phyloP scores from a whole-genome alignment of 305 asterid species.

The Fraxinus sp. region DNA sequence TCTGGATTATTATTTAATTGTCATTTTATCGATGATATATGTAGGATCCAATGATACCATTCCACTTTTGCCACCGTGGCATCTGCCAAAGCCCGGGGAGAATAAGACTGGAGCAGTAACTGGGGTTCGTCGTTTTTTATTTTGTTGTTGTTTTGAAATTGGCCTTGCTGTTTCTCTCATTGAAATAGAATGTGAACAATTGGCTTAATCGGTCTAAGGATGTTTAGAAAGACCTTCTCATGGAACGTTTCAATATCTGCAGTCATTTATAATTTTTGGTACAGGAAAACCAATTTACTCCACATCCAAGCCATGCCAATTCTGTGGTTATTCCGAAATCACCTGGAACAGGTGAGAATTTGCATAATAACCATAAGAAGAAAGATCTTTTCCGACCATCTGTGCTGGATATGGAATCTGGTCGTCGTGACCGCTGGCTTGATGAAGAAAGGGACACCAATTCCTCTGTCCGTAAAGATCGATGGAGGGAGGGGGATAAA shows the following conservation, averaged over 20 bases:
- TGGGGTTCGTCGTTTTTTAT: conserved; percentile 51
- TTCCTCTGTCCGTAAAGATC: conserved; percentile 63
- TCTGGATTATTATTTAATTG: conserved; percentile 9
- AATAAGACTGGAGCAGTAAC: conserved; percentile 53
- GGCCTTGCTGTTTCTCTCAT: conserved; percentile 14
- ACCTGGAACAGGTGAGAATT: conserved; percentile 51
- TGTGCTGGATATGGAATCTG: conserved; percentile 65
- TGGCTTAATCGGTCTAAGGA: neutral
- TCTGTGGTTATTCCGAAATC: conserved; percentile 45
- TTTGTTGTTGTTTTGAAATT: conserved; percentile 7
- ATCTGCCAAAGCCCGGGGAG: conserved; percentile 79
- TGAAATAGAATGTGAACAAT: neutral
- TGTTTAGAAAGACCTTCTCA: neutral
- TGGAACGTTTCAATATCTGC: neutral
- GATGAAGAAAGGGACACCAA: conserved; percentile 94
- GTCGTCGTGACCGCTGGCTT: conserved; percentile 82
- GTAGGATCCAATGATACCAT: conserved; percentile 56
- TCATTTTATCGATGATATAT: conserved; percentile 22
- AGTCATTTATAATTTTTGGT: conserved; percentile 11
- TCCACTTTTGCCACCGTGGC: conserved; percentile 94
- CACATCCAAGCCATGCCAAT: conserved; percentile 44
- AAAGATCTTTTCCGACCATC: conserved; percentile 93
- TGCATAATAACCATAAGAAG: conserved; percentile 53
- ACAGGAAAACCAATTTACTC: conserved; percentile 61
- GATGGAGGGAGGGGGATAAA: conserved; percentile 87